phyloP scores from a whole-genome alignment of 768 basidiomycete genomes.

The Calocybe cyanea region DNA sequence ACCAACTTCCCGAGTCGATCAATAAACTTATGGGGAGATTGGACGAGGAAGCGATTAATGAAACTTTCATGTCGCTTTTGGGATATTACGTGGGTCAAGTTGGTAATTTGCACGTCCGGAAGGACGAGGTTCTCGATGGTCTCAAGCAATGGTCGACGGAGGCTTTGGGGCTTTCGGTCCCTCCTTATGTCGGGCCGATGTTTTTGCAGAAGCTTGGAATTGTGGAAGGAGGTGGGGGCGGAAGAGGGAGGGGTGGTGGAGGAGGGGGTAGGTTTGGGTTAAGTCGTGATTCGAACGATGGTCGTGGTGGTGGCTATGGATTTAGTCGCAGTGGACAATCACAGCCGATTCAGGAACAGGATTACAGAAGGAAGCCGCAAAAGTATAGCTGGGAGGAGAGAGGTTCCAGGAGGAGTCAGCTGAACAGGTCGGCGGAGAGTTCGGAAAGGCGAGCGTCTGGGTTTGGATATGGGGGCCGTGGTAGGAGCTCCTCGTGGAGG shows the following conservation, averaged over 20 bases:
- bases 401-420: not conserved
- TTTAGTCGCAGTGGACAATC: too few relatives aligned
- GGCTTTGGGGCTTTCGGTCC: constrained; percentile 44
- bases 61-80: constrained; percentile 62
- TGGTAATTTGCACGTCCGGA: constrained; percentile 41
- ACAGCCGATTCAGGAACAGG: too few relatives aligned
- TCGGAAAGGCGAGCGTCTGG: too few relatives aligned
- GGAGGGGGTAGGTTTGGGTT: too few relatives aligned
- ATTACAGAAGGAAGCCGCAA: not conserved
- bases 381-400: not conserved
- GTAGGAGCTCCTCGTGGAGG: too few relatives aligned
- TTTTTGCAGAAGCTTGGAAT: constrained; percentile 34
- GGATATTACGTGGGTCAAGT: constrained; percentile 67
- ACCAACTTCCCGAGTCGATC: constrained; percentile 26
- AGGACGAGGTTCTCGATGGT: constrained; percentile 46
- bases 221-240: not conserved
- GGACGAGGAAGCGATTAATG: constrained; percentile 49
- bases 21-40: constrained; percentile 28
- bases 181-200: constrained; percentile 47
- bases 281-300: too few relatives aligned
- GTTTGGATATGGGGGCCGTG: too few relatives aligned
- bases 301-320: too few relatives aligned
- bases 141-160: constrained; percentile 59
- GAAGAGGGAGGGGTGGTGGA: not conserved
- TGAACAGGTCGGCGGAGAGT: too few relatives aligned